Conservation (phyloP, 2,329 filamentous ascomycete genomes). For the Falciphora oryzae region DNA sequence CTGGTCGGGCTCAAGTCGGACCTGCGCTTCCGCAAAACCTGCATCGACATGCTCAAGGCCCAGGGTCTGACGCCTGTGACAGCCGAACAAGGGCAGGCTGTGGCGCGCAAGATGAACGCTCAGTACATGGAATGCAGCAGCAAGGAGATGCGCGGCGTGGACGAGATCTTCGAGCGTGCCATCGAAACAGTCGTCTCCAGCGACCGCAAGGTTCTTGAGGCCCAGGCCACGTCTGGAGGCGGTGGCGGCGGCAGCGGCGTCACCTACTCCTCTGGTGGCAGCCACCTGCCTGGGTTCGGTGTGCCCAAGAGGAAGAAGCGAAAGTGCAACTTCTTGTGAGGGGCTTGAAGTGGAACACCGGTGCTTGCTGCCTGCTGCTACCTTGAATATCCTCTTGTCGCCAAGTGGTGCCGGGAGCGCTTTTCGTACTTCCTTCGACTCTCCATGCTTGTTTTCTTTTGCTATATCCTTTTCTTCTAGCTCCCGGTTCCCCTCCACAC, state of each 20-base stretch:
- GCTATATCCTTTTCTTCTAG: constrained; percentile 11
- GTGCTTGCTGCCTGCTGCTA: neutral
- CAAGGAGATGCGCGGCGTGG: constrained; percentile 93
- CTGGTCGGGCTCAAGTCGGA: constrained; percentile 97
- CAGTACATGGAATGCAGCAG: constrained; percentile 98
- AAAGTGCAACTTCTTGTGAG: constrained; percentile 73
- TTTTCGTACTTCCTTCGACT: neutral
- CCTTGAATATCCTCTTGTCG: neutral
- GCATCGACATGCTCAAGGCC: constrained; percentile 97
- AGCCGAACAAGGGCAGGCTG: constrained; percentile 77
- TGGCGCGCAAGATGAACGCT: constrained; percentile 90
- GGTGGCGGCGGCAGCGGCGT: constrained; percentile 26
- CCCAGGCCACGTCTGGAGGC: constrained; percentile 34
- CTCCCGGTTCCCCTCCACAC: neutral
- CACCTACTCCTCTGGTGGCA: constrained; percentile 24
- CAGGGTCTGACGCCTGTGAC: constrained; percentile 95
- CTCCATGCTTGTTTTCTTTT: constrained; percentile 7
- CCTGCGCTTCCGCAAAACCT: constrained; percentile 88
- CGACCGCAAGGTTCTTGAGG: constrained; percentile 59
- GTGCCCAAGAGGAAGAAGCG: constrained; percentile 73
- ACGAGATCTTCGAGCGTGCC: constrained; percentile 91
- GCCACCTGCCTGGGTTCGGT: constrained; percentile 31
- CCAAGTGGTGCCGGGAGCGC: neutral
- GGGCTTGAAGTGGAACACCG: constrained; percentile 11
- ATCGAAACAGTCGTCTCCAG: constrained; percentile 86